These are phyloP conservation scores for Biancaea sappan DNA, from an alignment of 306 rosid species.

Conservation along the genomic window DNA sequence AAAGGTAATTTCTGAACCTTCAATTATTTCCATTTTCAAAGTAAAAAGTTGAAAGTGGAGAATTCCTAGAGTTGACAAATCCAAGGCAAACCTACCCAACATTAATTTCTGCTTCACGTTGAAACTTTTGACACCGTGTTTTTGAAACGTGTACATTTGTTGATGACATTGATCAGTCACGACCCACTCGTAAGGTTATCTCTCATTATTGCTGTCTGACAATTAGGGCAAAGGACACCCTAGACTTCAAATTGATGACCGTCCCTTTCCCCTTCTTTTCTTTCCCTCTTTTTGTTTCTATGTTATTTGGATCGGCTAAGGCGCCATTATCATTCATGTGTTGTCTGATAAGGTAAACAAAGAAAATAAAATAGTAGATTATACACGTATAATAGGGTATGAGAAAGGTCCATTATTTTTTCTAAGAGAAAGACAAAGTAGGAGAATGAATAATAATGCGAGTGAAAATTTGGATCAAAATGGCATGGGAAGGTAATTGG, in stretches of 20 bases:
- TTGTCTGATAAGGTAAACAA: no score
- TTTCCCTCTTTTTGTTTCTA: neutral
- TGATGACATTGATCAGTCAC: slow-evolving; percentile 3
- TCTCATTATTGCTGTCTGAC: slow-evolving; percentile 16
- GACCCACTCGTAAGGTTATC: slow-evolving; percentile 17
- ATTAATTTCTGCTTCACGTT: neutral
- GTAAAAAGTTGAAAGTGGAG: no score
- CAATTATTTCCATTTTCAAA: no score
- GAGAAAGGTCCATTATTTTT: no score
- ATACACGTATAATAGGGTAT: no score
- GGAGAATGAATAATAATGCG: neutral
- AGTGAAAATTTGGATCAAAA: neutral
- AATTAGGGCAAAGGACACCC: slow-evolving; percentile 26
- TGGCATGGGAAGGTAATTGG: neutral
- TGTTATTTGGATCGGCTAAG: neutral
- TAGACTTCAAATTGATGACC: no score
- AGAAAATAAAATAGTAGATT: no score
- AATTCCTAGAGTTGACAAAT: neutral
- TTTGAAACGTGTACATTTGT: neutral
- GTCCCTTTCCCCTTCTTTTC: neutral
- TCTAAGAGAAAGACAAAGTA: no score
- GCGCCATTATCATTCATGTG: neutral
- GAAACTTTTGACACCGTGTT: neutral
- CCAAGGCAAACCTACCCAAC: slow-evolving; percentile 2
- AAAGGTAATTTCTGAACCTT: no score